Evolutionary conservation across 495 filamentous ascomycete genomes (phyloP).

Genomic region (Trypethelium eluteriae): DNA sequence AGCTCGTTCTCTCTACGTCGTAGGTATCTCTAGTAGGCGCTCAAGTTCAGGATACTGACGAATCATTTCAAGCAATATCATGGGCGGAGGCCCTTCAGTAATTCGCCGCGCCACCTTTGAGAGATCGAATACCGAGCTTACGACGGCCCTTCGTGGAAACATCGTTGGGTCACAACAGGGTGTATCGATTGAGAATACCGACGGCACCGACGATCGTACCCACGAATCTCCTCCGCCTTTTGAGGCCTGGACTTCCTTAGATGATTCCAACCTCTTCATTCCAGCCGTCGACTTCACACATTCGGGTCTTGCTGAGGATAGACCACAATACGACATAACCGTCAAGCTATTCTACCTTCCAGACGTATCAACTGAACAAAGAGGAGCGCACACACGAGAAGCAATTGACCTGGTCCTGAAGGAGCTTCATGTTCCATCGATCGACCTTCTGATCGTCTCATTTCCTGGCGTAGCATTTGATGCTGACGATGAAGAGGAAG

Average conservation of each 20-base stretch:
- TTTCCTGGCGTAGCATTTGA: constrained; percentile 93
- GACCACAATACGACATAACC: constrained; percentile 80
- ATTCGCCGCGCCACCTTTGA: constrained; percentile 64
- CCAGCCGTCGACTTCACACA: constrained; percentile 66
- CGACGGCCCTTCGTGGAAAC: constrained; percentile 74
- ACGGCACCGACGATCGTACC: constrained; percentile 14
- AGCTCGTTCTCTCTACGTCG: constrained; percentile 85
- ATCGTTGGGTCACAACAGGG: constrained; percentile 39
- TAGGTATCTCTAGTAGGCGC: constrained; percentile 36
- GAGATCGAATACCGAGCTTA: constrained; percentile 82
- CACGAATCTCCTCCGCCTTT: constrained; percentile 36
- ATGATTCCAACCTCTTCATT: constrained; percentile 59
- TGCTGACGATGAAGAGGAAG: constrained; percentile 77
- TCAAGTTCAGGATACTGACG: constrained; percentile 18
- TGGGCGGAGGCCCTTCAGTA: constrained; percentile 68
- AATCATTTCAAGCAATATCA: constrained; percentile 61
- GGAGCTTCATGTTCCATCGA: constrained; percentile 62
- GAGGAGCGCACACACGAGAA: constrained; percentile 60
- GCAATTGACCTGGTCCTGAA: constrained; percentile 71
- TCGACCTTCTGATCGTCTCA: constrained; percentile 86
- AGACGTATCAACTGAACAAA: constrained; percentile 47
- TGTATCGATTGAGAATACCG: constrained; percentile 26
- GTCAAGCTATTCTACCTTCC: constrained; percentile 90
- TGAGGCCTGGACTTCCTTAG: constrained; percentile 55
- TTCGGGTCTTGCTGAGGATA: constrained; percentile 66